Conservation (phyloP, 148 eudicot species). For the Arctostaphylos glauca region DNA sequence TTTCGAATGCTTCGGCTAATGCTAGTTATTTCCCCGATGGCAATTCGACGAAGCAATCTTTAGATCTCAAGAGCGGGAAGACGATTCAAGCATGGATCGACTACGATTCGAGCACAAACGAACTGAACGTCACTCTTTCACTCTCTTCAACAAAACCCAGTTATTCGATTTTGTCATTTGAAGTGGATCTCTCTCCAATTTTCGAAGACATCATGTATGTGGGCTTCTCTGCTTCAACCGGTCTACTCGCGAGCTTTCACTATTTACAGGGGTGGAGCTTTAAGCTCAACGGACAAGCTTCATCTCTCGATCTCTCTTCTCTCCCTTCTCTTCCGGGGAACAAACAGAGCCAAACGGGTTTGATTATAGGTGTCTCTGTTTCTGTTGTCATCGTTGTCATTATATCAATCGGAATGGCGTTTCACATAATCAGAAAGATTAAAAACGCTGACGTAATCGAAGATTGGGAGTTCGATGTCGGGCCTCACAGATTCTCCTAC, state of each 20-base stretch:
- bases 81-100: constrained; percentile 73
- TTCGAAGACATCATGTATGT: constrained; percentile 25
- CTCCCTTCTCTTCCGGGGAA: constrained; percentile 12
- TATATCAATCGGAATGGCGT: not conserved
- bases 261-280: constrained; percentile 44
- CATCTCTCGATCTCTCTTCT: constrained; percentile 19
- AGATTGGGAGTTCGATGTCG: constrained; percentile 46
- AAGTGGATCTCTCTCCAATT: constrained; percentile 50
- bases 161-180: constrained; percentile 45
- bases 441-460: constrained; percentile 38
- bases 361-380: not conserved
- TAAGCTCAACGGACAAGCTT: constrained; percentile 27
- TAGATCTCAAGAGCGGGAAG: constrained; percentile 54
- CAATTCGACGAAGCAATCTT: constrained; percentile 32
- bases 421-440: constrained; percentile 15
- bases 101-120: constrained; percentile 43
- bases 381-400: not conserved
- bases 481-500: constrained; percentile 40
- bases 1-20: constrained; percentile 48
- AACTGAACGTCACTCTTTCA: constrained; percentile 60
- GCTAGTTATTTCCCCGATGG: constrained; percentile 53
- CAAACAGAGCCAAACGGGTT: not conserved
- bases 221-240: constrained; percentile 41
- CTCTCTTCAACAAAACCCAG: constrained; percentile 41
- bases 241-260: constrained; percentile 26